Percentiles rank a stretch among this genome's conserved stretches.
phyloP scores from a whole-genome alignment of 148 eudicot species.

The Rheum nobile region DNA sequence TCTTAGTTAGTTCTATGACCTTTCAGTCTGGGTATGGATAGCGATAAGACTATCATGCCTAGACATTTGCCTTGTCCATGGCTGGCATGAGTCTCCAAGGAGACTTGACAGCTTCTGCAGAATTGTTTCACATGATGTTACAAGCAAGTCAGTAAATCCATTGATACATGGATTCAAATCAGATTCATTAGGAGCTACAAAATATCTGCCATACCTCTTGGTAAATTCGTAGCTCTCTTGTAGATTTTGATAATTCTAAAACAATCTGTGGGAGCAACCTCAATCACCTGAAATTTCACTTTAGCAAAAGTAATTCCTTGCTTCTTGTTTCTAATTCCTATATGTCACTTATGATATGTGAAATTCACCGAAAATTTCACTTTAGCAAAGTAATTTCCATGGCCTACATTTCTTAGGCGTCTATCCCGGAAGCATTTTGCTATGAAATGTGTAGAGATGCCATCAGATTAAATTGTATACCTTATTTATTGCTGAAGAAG shows the following conservation, averaged over 20 bases:
- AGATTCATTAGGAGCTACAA: neutral
- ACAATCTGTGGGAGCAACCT: constrained; percentile 46
- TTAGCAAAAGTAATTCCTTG: constrained; percentile 10
- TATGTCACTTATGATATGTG: neutral
- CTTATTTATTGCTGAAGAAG: neutral
- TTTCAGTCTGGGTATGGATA: neutral
- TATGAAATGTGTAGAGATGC: constrained; percentile 16
- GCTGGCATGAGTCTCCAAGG: constrained; percentile 23
- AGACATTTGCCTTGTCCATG: constrained; percentile 10
- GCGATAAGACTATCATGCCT: constrained; percentile 10
- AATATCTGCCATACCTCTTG: constrained; percentile 21
- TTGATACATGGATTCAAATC: neutral
- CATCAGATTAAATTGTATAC: neutral
- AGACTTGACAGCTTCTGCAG: constrained; percentile 36
- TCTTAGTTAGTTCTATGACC: neutral
- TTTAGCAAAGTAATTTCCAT: too few relatives aligned
- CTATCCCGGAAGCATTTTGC: constrained; percentile 22
- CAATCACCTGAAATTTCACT: constrained; percentile 19
- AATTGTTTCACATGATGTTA: constrained; percentile 23
- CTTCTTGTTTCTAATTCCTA: neutral
- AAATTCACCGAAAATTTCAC: too few relatives aligned
- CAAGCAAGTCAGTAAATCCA: neutral
- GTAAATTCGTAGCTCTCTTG: constrained; percentile 26
- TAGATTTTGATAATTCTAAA: constrained; percentile 40
- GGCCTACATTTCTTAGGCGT: constrained; percentile 32